Percentiles rank a stretch among this genome's conserved stretches.
These are phyloP conservation scores for Scytalidium sp. DNA, from an alignment of 2,329 filamentous ascomycete genomes.

Conservation along the genomic window DNA sequence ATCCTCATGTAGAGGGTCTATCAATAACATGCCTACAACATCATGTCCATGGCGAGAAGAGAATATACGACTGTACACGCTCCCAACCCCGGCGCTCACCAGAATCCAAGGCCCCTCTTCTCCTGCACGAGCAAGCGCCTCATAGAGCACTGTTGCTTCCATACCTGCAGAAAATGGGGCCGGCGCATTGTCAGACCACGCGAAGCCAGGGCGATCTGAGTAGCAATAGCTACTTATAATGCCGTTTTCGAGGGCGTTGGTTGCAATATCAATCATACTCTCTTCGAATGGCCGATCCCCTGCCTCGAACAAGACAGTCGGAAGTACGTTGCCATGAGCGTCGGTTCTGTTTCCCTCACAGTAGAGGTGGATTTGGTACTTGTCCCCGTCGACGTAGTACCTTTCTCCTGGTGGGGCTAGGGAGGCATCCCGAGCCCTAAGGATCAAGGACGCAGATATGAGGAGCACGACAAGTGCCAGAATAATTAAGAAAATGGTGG, in stretches of 20 bases:
- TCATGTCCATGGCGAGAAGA: constrained; percentile 75
- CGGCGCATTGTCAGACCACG: constrained; percentile 86
- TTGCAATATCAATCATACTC: constrained; percentile 76
- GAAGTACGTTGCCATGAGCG: constrained; percentile 51
- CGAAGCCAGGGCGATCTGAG: constrained; percentile 87
- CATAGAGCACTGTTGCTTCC: constrained; percentile 83
- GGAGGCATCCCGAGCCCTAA: constrained; percentile 76
- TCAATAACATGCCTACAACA: constrained; percentile 75
- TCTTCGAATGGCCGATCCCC: constrained; percentile 78
- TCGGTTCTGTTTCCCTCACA: constrained; percentile 73
- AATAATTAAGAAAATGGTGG: constrained; percentile 67
- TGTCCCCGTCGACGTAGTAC: constrained; percentile 77
- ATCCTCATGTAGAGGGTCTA: constrained; percentile 89
- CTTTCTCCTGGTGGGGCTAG: constrained; percentile 70
- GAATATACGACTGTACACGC: constrained; percentile 88
- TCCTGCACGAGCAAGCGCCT: constrained; percentile 75
- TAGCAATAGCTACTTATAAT: constrained; percentile 91
- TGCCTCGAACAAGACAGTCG: constrained; percentile 83
- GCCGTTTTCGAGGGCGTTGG: constrained; percentile 72
- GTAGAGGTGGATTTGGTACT: constrained; percentile 83
- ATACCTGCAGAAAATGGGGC: constrained; percentile 92
- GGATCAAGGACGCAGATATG: constrained; percentile 73
- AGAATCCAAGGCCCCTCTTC: constrained; percentile 89
- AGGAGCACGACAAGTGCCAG: constrained; percentile 69
- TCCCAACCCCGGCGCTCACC: constrained; percentile 81